Conservation (phyloP, 108 stramenopile species). For the Parietichytrium sp. region DNA sequence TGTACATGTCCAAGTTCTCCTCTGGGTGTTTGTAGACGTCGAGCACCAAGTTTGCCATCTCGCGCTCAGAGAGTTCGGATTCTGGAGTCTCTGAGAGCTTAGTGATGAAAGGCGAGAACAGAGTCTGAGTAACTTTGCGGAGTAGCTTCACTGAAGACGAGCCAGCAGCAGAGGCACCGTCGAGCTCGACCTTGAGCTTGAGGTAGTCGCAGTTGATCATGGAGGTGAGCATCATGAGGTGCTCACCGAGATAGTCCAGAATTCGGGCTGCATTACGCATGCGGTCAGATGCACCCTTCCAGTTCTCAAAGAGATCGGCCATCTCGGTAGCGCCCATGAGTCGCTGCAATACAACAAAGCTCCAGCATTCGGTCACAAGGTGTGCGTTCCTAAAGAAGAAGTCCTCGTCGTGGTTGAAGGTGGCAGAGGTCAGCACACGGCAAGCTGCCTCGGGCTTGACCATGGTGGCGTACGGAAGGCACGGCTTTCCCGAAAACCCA, state of each 20-base stretch:
- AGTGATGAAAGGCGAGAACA: slow-evolving; percentile 35
- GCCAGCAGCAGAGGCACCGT: slow-evolving; percentile 48
- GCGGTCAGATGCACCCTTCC: slow-evolving; percentile 37
- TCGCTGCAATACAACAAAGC: slow-evolving; percentile 39
- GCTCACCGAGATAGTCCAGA: slow-evolving; percentile 46
- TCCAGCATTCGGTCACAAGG: slow-evolving; percentile 51
- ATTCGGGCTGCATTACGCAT: slow-evolving; percentile 39
- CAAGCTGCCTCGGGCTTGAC: slow-evolving; percentile 34
- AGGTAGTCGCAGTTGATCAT: slow-evolving; percentile 50
- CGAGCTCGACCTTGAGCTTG: slow-evolving; percentile 50
- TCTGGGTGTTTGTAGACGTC: slow-evolving; percentile 42
- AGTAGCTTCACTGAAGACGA: slow-evolving; percentile 31
- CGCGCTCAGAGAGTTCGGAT: neutral
- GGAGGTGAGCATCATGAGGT: slow-evolving; percentile 52
- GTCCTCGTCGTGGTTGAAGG: slow-evolving; percentile 46
- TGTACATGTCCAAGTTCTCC: slow-evolving; percentile 40
- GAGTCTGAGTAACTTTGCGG: neutral
- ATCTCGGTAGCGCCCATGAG: slow-evolving; percentile 6
- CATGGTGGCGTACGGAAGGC: slow-evolving; percentile 40
- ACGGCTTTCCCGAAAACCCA: neutral
- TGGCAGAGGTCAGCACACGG: neutral
- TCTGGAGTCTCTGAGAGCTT: neutral
- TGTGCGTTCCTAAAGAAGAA: slow-evolving; percentile 49
- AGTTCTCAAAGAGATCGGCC: slow-evolving; percentile 19
- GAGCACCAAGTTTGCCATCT: slow-evolving; percentile 36